A percentile compares a stretch with the other conserved stretches of the same genome.
These are phyloP conservation scores for Artemisia princeps DNA, from an alignment of 140 eudicot species.

Conservation along the genomic window DNA sequence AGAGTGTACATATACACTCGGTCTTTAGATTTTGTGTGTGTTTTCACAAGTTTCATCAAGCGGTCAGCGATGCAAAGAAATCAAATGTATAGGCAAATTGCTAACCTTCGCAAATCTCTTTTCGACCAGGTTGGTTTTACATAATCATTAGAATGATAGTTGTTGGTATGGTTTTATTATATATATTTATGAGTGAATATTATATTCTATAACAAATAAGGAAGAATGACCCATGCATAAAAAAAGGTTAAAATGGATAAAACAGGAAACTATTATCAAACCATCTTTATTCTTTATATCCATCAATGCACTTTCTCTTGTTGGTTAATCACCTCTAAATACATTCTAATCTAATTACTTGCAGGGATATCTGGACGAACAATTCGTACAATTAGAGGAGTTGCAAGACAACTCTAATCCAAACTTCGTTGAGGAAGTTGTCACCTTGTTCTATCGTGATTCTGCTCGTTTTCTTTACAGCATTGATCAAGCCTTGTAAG, in stretches of 20 bases:
- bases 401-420: conserved; percentile 80
- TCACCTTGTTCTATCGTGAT: conserved; percentile 63
- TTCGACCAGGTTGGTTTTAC: conserved; percentile 61
- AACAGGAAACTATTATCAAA: too few relatives aligned
- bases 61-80: conserved; percentile 34
- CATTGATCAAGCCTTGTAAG: conserved; percentile 81
- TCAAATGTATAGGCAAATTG: conserved; percentile 58
- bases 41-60: background rate
- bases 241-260: too few relatives aligned
- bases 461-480: conserved; percentile 62
- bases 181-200: too few relatives aligned
- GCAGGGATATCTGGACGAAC: conserved; percentile 82
- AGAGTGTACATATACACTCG: background rate
- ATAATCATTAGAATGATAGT: background rate
- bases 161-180: too few relatives aligned
- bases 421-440: conserved; percentile 85
- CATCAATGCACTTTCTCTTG: background rate
- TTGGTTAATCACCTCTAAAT: too few relatives aligned
- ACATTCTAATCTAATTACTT: background rate
- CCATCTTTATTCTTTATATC: background rate
- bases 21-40: background rate
- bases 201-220: too few relatives aligned
- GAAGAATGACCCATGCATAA: too few relatives aligned
- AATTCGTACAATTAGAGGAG: conserved; percentile 72
- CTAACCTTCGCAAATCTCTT: conserved; percentile 58